Base-by-base conservation (phyloP, 495 filamentous ascomycete genomes). In the Oleoguttula mirabilis region DNA sequence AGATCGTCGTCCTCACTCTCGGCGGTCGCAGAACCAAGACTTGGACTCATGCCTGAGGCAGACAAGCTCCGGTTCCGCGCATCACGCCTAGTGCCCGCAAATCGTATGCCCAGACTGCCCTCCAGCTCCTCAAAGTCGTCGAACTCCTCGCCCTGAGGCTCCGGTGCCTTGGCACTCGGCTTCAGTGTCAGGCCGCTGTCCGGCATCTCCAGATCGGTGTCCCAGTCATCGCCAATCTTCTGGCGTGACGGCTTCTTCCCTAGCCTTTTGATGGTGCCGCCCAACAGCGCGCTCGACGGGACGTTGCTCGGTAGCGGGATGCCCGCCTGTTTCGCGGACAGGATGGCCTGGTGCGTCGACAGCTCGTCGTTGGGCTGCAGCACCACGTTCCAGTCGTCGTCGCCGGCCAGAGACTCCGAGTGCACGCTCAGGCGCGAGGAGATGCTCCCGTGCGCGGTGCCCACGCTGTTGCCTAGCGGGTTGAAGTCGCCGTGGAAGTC, bases 1-100 rank as follows among this genome's bases (percentile, higher is more conserved):
- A 95, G 69, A 4, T 80, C 76, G 48, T 95, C 90, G 54, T 94
- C 88, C 54, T 95, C 90, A 56, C 88, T 95, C 61, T 93, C 90
- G n/a, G 73, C 72, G 4, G 86, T 93, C 45, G 92, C 68, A 61
- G 87, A 94, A 38, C 85, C 80, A 33, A 88, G 73, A 54, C 87
- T 94, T 10, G 90, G 85, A 51, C 88, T 94, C 60, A 94, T 73
- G 19, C 82, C 80, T 19, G 86, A 93, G 21, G 82, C 79, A 10
- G 86, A 83, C 1, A 84, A 94, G 62, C 83, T 85, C 44, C 84
- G 76, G 54, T 77, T 90, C 21, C 76, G 73, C 10, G 69, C 72
- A 56, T 88, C 82, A 48, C 82, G 76, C 30, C 75, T 69, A 15
- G 86, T 90, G 32, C 85, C 88, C 33, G 80, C 90, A 62, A 87